Conservation (phyloP, 345 rosid species). For the Schrenkiella parvula region DNA sequence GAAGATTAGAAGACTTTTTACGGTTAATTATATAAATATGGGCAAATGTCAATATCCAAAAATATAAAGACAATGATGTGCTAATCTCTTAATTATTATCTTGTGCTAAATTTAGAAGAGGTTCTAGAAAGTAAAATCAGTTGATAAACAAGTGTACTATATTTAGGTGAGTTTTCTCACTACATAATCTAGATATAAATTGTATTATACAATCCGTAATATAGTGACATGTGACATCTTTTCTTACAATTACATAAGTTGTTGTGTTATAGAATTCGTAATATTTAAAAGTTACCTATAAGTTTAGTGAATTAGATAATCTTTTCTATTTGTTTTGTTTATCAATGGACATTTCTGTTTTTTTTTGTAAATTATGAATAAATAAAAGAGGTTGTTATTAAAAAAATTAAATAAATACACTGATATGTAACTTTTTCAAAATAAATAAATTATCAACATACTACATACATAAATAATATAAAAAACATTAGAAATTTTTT, state of each 20-base stretch:
- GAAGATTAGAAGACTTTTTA: slow-evolving; percentile 16
- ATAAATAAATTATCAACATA: too few relatives aligned
- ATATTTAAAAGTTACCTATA: neutral
- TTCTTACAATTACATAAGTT: neutral
- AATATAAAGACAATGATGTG: slow-evolving; percentile 1
- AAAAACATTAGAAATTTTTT: too few relatives aligned
- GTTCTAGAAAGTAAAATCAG: slow-evolving; percentile 8
- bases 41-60: slow-evolving; percentile 1
- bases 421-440: too few relatives aligned
- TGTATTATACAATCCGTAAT: neutral
- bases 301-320: neutral
- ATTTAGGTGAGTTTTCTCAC: neutral
- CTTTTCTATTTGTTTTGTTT: too few relatives aligned
- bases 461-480: too few relatives aligned
- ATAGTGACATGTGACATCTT: neutral
- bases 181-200: neutral
- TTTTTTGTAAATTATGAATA: too few relatives aligned
- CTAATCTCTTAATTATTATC: neutral
- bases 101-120: slow-evolving; percentile 19
- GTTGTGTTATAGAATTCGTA: neutral
- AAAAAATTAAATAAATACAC: too few relatives aligned
- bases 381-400: neutral
- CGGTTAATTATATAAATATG: neutral
- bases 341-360: too few relatives aligned
- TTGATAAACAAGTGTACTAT: neutral